Evolutionary conservation across 1,284 basidiomycete genomes (phyloP).

Genomic region (Neolentinus lepideus): DNA sequence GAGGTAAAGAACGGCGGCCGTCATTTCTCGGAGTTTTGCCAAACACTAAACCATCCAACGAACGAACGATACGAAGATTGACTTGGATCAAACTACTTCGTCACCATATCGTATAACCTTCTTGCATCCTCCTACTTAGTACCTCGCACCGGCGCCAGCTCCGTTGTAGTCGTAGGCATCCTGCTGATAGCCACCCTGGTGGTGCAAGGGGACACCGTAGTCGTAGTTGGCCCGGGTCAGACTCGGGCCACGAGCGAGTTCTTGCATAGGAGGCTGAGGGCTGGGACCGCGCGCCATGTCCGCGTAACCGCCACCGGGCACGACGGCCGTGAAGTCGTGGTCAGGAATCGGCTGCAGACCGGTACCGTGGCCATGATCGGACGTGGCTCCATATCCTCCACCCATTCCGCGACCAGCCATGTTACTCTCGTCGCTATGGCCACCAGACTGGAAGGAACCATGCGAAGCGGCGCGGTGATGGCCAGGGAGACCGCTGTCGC

Average conservation of each 20-base stretch:
- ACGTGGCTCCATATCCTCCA: slow-evolving; percentile 17
- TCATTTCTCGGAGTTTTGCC: not conserved
- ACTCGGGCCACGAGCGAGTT: slow-evolving; percentile 40
- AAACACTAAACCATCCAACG: not conserved
- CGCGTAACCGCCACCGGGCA: slow-evolving; percentile 71
- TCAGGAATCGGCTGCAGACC: slow-evolving; percentile 42
- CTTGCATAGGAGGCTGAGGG: slow-evolving; percentile 57
- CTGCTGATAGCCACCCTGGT: slow-evolving; percentile 43
- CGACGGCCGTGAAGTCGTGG: slow-evolving; percentile 79
- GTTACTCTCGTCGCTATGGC: slow-evolving; percentile 33
- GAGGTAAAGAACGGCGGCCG: not conserved
- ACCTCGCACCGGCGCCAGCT: slow-evolving; percentile 11
- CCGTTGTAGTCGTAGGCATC: slow-evolving; percentile 25
- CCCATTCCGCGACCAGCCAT: slow-evolving; percentile 16
- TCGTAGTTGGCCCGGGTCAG: slow-evolving; percentile 37
- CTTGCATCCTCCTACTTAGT: slow-evolving; percentile 11
- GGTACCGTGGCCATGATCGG: slow-evolving; percentile 20
- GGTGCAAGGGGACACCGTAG: slow-evolving; percentile 50
- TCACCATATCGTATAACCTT: not conserved
- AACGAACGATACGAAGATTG: not conserved
- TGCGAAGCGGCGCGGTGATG: slow-evolving; percentile 48
- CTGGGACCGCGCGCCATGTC: slow-evolving; percentile 65
- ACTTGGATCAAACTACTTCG: not conserved
- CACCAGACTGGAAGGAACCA: slow-evolving; percentile 63
- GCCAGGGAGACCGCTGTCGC: slow-evolving; percentile 34